Evolutionary conservation across 1,284 basidiomycete species (phyloP).

Genomic region (Rhodotorula sp.): DNA sequence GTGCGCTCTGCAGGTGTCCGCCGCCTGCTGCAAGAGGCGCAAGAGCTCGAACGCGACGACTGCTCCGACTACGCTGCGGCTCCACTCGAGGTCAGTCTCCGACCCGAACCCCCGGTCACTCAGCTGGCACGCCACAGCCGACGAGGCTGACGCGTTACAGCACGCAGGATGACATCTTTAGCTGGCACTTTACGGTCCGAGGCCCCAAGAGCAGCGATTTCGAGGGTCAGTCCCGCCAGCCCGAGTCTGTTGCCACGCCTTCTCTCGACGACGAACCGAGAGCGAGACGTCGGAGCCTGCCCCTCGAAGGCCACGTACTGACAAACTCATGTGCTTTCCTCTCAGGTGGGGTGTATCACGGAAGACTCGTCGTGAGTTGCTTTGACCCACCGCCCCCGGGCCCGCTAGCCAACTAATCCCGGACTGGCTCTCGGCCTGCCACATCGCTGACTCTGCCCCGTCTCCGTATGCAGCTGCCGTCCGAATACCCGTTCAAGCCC

Average conservation of each 20-base stretch:
- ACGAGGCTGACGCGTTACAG: neutral
- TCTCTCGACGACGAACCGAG: too few species aligned
- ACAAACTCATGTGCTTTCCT: too few species aligned
- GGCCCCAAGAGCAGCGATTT: conserved; percentile 80
- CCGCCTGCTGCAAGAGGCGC: conserved; percentile 92
- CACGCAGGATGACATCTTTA: conserved; percentile 52
- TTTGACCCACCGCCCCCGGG: conserved; percentile 39
- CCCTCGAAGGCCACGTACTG: too few species aligned
- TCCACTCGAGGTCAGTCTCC: conserved; percentile 72
- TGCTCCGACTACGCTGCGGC: conserved; percentile 78
- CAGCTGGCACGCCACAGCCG: neutral
- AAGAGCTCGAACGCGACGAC: conserved; percentile 76
- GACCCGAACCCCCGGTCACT: neutral
- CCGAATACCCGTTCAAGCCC: conserved; percentile 51
- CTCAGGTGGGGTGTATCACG: conserved; percentile 39
- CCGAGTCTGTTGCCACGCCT: neutral
- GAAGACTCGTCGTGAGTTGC: conserved; percentile 44
- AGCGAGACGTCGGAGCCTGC: too few species aligned
- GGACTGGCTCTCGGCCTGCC: conserved; percentile 38
- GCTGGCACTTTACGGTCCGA: conserved; percentile 96
- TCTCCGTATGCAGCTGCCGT: conserved; percentile 43
- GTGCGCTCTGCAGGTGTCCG: conserved; percentile 35
- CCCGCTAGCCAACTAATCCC: conserved; percentile 33
- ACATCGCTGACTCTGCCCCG: neutral
- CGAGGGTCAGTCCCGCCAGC: conserved; percentile 60